phyloP scores from a whole-genome alignment of 1,284 basidiomycete species.

The Irpex sp. region DNA sequence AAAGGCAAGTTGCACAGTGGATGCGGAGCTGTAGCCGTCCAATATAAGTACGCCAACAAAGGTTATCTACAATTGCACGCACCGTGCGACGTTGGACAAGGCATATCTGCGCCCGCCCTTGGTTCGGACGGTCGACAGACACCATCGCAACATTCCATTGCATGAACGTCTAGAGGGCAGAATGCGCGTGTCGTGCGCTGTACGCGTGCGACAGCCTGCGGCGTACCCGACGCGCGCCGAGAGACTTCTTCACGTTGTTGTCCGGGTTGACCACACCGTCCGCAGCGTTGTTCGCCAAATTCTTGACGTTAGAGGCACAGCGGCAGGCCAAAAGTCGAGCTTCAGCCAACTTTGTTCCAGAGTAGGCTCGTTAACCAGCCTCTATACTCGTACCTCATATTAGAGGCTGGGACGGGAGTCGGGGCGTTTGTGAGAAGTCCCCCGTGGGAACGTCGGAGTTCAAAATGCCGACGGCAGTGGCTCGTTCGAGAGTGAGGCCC shows the following conservation, averaged over 20 bases:
- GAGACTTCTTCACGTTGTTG: neutral
- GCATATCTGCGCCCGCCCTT: constrained; percentile 27
- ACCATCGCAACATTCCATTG: constrained; percentile 57
- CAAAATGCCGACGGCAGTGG: no score
- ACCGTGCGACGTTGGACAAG: constrained; percentile 13
- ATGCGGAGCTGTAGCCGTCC: constrained; percentile 4
- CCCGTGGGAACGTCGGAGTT: no score
- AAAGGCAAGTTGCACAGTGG: constrained; percentile 7
- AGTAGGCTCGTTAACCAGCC: no score
- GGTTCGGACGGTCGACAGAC: constrained; percentile 36
- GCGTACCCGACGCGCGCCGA: neutral
- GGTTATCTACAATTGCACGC: neutral
- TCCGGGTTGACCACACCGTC: neutral
- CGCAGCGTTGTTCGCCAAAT: neutral
- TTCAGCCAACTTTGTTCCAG: neutral
- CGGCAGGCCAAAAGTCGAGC: neutral
- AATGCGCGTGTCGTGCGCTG: constrained; percentile 9
- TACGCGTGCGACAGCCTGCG: constrained; percentile 8
- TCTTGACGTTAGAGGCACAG: neutral
- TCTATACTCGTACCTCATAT: no score
- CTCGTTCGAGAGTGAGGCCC: no score
- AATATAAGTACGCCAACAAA: neutral
- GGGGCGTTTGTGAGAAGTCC: no score
- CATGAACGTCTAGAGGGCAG: constrained; percentile 25
- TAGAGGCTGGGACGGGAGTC: no score